Conservation (phyloP, 2,329 filamentous ascomycete species). For the Pseudomassariella vexata region DNA sequence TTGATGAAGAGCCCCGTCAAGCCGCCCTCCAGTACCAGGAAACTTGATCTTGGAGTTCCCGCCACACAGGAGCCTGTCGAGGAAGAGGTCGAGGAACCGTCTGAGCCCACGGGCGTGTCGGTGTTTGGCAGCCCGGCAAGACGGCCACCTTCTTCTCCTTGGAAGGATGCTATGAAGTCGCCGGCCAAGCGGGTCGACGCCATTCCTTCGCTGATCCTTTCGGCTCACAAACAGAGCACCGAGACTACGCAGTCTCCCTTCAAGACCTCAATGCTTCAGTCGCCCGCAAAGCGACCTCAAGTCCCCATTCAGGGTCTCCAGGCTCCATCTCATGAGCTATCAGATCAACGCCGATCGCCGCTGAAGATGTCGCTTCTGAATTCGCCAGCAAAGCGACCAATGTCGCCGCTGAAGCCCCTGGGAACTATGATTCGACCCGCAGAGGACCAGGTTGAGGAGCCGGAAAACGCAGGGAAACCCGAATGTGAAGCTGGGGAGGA, state of each 20-base stretch:
- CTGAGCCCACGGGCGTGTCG: conserved; percentile 27
- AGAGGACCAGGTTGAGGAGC: conserved; percentile 7
- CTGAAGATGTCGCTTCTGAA: conserved; percentile 25
- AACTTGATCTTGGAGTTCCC: conserved; percentile 23
- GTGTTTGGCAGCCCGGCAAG: conserved; percentile 51
- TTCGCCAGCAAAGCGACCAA: conserved; percentile 24
- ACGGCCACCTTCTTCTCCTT: conserved; percentile 44
- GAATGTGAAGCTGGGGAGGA: neutral
- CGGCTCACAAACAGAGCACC: conserved; percentile 18
- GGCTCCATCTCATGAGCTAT: conserved; percentile 17
- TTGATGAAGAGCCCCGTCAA: conserved; percentile 53
- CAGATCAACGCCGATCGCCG: conserved; percentile 26
- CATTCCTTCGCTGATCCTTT: conserved; percentile 20
- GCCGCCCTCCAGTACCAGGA: conserved; percentile 31
- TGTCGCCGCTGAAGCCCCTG: conserved; percentile 19
- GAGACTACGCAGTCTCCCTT: conserved; percentile 34
- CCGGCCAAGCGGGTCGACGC: conserved; percentile 50
- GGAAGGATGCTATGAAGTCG: conserved; percentile 49
- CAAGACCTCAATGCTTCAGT: conserved; percentile 44
- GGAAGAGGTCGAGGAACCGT: conserved; percentile 24
- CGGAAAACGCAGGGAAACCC: neutral
- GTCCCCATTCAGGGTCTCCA: conserved; percentile 18
- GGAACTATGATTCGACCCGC: conserved; percentile 9
- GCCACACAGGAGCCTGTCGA: conserved; percentile 13
- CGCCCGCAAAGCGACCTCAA: conserved; percentile 43